These are phyloP conservation scores for Hyparrhenia diplandra DNA, from an alignment of 176 grass and related monocot species.

Conservation along the genomic window DNA sequence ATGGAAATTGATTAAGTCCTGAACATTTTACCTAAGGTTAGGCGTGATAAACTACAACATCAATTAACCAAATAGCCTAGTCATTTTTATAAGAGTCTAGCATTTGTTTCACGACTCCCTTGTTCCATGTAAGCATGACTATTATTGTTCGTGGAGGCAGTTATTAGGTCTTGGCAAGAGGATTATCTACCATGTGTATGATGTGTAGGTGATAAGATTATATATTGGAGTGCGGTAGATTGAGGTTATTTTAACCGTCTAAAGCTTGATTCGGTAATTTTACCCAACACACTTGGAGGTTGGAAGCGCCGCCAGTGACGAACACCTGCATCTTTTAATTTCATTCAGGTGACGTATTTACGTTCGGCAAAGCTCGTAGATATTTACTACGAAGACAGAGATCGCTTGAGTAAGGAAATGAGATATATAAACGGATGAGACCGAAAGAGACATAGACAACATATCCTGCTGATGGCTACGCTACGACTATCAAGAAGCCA, in stretches of 20 bases:
- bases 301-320: conserved; percentile 10
- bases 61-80: background rate
- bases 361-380: conserved; percentile 6
- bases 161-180: background rate
- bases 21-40: too few species aligned
- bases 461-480: background rate
- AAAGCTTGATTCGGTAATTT: background rate
- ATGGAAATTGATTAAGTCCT: too few species aligned
- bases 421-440: background rate
- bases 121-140: background rate
- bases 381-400: conserved; percentile 35
- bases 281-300: background rate
- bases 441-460: too few species aligned
- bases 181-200: background rate
- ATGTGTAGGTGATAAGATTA: background rate
- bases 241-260: background rate
- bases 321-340: conserved; percentile 10
- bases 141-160: too few species aligned
- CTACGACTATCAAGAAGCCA: background rate
- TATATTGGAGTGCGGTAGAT: background rate
- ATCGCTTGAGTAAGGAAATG: background rate
- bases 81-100: background rate
- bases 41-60: background rate
- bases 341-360: background rate
- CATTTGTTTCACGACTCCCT: background rate